Percentiles rank a stretch among this genome's conserved stretches.
Conservation (phyloP, 208 protist species). For the Crithidia sp. region DNA sequence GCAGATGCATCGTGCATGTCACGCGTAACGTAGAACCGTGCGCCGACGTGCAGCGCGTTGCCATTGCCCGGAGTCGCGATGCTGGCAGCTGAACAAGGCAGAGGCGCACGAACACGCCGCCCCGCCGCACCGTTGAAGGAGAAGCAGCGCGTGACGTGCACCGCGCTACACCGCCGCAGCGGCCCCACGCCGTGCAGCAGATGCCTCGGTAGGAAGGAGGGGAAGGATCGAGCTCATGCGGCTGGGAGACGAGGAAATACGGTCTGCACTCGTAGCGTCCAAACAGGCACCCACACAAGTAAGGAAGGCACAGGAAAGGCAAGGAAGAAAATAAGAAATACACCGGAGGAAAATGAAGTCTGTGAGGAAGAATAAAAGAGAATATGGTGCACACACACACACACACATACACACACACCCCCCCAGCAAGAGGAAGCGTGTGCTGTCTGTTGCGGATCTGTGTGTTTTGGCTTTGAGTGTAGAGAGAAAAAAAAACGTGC, state of each 20-base stretch:
- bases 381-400: neutral
- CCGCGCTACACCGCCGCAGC: neutral
- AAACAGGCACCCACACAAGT: neutral
- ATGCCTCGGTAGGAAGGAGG: neutral
- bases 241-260: too few relatives aligned
- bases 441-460: too few relatives aligned
- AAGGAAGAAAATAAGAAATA: neutral
- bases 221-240: too few relatives aligned
- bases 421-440: neutral
- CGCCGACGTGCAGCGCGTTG: neutral
- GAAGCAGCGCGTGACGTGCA: neutral
- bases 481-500: neutral
- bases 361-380: constrained; percentile 14
- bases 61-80: neutral
- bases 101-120: neutral
- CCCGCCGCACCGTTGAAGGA: neutral
- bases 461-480: too few relatives aligned
- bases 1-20: neutral
- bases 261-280: too few relatives aligned
- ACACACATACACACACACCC: neutral
- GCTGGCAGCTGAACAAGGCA: neutral
- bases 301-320: neutral
- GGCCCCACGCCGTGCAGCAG: neutral
- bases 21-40: neutral
- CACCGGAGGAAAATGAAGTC: neutral